Conservation (phyloP, 2,329 filamentous ascomycete species). For the Cordyceps javanica region DNA sequence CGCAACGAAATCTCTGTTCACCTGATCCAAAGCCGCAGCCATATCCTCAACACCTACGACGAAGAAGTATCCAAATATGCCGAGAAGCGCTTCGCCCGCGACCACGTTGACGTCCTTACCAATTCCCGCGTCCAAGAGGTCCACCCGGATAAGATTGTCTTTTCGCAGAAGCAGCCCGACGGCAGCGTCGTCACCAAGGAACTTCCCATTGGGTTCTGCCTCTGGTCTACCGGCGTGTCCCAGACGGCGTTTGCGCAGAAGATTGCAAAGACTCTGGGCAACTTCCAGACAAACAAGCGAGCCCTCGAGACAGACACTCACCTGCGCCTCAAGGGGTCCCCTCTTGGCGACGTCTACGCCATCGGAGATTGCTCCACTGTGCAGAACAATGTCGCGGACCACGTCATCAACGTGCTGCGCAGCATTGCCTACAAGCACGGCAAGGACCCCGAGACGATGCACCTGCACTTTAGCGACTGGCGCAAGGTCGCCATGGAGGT, state of each 20-base stretch:
- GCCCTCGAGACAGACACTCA: slow-evolving; percentile 94
- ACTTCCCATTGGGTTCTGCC: slow-evolving; percentile 88
- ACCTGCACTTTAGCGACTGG: slow-evolving; percentile 86
- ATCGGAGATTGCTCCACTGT: slow-evolving; percentile 95
- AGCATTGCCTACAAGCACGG: slow-evolving; percentile 87
- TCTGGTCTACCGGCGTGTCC: slow-evolving; percentile 95
- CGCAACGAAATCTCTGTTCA: slow-evolving; percentile 97
- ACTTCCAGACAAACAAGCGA: slow-evolving; percentile 77
- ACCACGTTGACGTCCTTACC: slow-evolving; percentile 85
- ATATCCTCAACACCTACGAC: slow-evolving; percentile 98
- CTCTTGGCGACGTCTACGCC: slow-evolving; percentile 90
- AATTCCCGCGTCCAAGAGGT: slow-evolving; percentile 94
- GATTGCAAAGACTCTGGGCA: slow-evolving; percentile 69
- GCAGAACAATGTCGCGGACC: slow-evolving; percentile 92
- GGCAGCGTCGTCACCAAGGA: slow-evolving; percentile 81
- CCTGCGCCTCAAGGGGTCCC: slow-evolving; percentile 80
- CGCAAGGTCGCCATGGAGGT: slow-evolving; percentile 76
- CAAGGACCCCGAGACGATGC: slow-evolving; percentile 80
- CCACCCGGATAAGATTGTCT: slow-evolving; percentile 73
- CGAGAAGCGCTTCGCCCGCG: slow-evolving; percentile 82
- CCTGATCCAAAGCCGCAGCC: slow-evolving; percentile 86
- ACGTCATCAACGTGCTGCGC: slow-evolving; percentile 84
- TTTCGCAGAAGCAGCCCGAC: slow-evolving; percentile 71
- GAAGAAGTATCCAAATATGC: slow-evolving; percentile 90
- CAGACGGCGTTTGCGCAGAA: slow-evolving; percentile 76